phyloP scores from a whole-genome alignment of 768 basidiomycete species.

The Neoboletus brunneissimus region DNA sequence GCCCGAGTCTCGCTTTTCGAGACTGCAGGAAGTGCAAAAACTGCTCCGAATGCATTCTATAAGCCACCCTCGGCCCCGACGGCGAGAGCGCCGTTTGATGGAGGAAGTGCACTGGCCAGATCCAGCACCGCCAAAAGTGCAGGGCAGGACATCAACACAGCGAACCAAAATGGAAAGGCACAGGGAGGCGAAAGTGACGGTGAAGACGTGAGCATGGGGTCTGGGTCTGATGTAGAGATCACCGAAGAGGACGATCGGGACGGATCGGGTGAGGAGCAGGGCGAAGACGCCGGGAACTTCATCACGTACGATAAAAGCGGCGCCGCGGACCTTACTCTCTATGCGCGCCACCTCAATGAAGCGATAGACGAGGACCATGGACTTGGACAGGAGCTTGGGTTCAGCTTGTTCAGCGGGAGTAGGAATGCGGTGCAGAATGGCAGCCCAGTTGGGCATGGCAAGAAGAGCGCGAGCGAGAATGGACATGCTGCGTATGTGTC shows the following conservation, averaged over 20 bases:
- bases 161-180: slow-evolving; percentile 8
- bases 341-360: slow-evolving; percentile 6
- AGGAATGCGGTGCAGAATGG: neutral
- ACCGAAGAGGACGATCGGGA: slow-evolving; percentile 2
- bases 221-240: slow-evolving; percentile 18
- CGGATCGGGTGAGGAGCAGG: too few species aligned
- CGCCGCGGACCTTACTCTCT: slow-evolving; percentile 19
- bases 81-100: neutral
- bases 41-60: slow-evolving; percentile 65
- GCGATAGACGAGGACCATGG: slow-evolving; percentile 3
- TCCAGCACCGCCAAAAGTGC: neutral
- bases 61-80: slow-evolving; percentile 40
- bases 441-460: too few species aligned
- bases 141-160: neutral
- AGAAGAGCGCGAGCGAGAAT: neutral
- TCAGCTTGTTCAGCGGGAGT: slow-evolving; percentile 22
- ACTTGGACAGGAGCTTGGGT: slow-evolving; percentile 9
- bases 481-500: slow-evolving; percentile 2
- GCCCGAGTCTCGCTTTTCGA: slow-evolving; percentile 38
- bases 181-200: neutral
- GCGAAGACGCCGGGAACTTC: slow-evolving; percentile 17
- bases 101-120: neutral
- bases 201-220: slow-evolving; percentile 24
- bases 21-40: slow-evolving; percentile 46
- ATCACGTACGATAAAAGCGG: slow-evolving; percentile 19